Conservation (phyloP, 805 yeast genomes). For the Danielia oregonensis region DNA sequence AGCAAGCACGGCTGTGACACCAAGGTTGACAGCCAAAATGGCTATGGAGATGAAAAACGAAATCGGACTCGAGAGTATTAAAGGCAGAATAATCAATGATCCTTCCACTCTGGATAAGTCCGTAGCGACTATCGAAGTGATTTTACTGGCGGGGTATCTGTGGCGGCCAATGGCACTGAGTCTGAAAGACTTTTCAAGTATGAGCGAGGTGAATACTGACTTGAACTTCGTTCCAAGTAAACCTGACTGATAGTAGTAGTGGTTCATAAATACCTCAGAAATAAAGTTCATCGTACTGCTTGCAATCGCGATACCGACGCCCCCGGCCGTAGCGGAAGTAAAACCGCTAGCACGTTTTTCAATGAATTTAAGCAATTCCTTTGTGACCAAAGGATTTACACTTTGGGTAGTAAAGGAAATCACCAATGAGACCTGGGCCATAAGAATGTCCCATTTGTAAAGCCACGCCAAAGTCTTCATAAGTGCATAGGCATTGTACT, state of each 20-base stretch:
- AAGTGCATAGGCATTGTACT: constrained; percentile 2
- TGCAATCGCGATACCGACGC: constrained; percentile 10
- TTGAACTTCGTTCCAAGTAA: constrained; percentile 5
- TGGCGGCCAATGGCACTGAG: constrained; percentile 2
- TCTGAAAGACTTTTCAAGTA: constrained; percentile 8
- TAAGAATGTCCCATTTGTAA: constrained; percentile 9
- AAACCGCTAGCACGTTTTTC: constrained; percentile 1
- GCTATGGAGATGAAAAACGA: constrained; percentile 7
- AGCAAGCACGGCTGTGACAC: constrained; percentile 6
- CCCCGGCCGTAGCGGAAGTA: not conserved
- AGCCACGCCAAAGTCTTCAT: constrained; percentile 2
- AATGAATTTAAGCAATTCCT: constrained; percentile 5
- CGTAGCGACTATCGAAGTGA: constrained; percentile 8
- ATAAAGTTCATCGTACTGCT: constrained; percentile 1
- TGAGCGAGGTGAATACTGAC: constrained; percentile 2
- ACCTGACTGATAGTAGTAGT: constrained; percentile 2
- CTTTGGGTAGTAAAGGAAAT: constrained; percentile 2
- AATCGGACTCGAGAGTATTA: not conserved
- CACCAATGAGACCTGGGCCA: not conserved
- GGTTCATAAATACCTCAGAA: constrained; percentile 1
- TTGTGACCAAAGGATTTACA: constrained; percentile 3
- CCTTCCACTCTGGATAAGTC: constrained; percentile 6
- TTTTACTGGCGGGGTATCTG: constrained; percentile 5
- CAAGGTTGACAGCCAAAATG: constrained; percentile 5
- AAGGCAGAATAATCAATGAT: constrained; percentile 4